Evolutionary conservation across 306 rosid genomes (phyloP).

Genomic region (Trifolium pratense): DNA sequence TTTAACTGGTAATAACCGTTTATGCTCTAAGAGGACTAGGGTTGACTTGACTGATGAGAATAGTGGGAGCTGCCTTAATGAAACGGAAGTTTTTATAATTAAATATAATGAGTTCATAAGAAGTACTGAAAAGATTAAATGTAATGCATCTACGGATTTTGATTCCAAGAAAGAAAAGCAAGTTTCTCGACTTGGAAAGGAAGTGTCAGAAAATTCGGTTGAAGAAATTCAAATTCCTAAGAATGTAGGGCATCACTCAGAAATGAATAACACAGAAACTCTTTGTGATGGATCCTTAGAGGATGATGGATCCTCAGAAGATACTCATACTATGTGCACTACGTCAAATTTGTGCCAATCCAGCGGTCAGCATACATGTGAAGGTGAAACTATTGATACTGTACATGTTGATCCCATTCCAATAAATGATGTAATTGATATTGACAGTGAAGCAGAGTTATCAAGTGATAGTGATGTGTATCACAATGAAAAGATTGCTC

Average conservation of each 20-base stretch:
- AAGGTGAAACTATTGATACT: conserved; percentile 25
- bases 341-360: conserved; percentile 41
- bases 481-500: conserved; percentile 47
- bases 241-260: conserved; percentile 35
- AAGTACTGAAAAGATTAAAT: conserved; percentile 55
- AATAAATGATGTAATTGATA: conserved; percentile 39
- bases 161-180: no score
- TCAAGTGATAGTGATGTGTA: conserved; percentile 46
- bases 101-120: conserved; percentile 42
- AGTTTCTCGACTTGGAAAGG: conserved; percentile 23
- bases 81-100: conserved; percentile 23
- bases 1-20: conserved; percentile 30
- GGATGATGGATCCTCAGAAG: conserved; percentile 39
- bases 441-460: conserved; percentile 35
- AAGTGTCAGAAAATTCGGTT: conserved; percentile 43
- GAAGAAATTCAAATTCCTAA: background rate
- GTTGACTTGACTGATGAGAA: conserved; percentile 12
- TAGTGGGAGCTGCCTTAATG: background rate
- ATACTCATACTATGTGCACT: conserved; percentile 28
- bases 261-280: conserved; percentile 39
- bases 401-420: conserved; percentile 43
- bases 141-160: background rate
- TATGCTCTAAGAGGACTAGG: conserved; percentile 53
- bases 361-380: conserved; percentile 23
- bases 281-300: conserved; percentile 36